A percentile compares a stretch with the other conserved stretches of the same genome.
Evolutionary conservation across 1,139 yeast species (phyloP).

Genomic region (Eremothecium sinecaudum): DNA sequence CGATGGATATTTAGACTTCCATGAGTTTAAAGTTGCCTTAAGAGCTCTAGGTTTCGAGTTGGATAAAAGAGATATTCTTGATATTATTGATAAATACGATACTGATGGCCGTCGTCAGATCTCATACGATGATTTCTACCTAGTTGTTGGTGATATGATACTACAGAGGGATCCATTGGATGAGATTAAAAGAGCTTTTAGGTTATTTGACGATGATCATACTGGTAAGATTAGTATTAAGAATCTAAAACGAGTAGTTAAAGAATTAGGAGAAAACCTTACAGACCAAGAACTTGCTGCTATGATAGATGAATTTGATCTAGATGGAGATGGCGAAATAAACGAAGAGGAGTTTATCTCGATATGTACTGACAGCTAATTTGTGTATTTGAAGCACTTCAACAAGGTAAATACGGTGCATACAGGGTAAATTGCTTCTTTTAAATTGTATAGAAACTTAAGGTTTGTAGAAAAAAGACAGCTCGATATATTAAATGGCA

Average conservation of each 20-base stretch:
- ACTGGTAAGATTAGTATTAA: slow-evolving; percentile 80
- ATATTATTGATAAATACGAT: slow-evolving; percentile 74
- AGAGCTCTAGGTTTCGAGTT: slow-evolving; percentile 90
- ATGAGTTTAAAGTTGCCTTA: slow-evolving; percentile 85
- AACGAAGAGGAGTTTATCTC: slow-evolving; percentile 88
- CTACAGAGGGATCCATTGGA: slow-evolving; percentile 85
- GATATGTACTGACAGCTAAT: slow-evolving; percentile 58
- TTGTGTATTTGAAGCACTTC: no score
- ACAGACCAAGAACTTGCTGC: slow-evolving; percentile 90
- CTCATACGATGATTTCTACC: slow-evolving; percentile 66
- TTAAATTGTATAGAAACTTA: no score
- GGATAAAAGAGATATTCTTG: slow-evolving; percentile 68
- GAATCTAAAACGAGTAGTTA: slow-evolving; percentile 80
- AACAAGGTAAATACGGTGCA: no score
- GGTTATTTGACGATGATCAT: slow-evolving; percentile 77
- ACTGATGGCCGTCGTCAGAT: slow-evolving; percentile 65
- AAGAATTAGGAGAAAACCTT: slow-evolving; percentile 84
- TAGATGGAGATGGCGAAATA: slow-evolving; percentile 94
- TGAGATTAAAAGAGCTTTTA: slow-evolving; percentile 84
- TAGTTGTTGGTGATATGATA: slow-evolving; percentile 61
- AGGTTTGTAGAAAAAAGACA: no score
- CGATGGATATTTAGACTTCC: slow-evolving; percentile 85
- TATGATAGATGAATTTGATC: slow-evolving; percentile 95
- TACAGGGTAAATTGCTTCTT: no score
- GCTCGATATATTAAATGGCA: no score